These are phyloP conservation scores for Didymella lethalis DNA, from an alignment of 2,329 filamentous ascomycete species.

Conservation along the genomic window DNA sequence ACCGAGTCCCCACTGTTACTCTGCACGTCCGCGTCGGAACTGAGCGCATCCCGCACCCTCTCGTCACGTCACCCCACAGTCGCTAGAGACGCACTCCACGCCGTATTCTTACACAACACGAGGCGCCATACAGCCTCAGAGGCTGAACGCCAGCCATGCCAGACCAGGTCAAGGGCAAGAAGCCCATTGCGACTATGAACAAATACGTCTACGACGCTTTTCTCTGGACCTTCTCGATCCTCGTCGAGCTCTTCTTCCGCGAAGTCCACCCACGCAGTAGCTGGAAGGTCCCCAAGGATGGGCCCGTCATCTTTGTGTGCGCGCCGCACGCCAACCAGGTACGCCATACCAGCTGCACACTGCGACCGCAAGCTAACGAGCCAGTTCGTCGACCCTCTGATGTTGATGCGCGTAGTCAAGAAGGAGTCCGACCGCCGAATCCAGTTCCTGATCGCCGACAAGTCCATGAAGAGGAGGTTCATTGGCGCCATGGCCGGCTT, in stretches of 20 bases:
- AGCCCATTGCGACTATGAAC: slow-evolving; percentile 64
- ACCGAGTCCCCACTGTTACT: slow-evolving; percentile 23
- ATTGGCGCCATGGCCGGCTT: slow-evolving; percentile 86
- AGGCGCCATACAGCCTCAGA: slow-evolving; percentile 4
- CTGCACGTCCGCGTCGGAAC: slow-evolving; percentile 24
- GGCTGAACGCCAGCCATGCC: slow-evolving; percentile 26
- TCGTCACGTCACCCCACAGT: slow-evolving; percentile 25
- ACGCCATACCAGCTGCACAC: slow-evolving; percentile 2
- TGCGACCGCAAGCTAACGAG: slow-evolving; percentile 18
- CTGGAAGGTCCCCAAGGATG: slow-evolving; percentile 90
- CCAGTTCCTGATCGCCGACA: slow-evolving; percentile 91
- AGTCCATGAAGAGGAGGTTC: slow-evolving; percentile 88
- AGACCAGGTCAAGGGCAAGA: slow-evolving; percentile 39
- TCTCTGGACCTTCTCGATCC: slow-evolving; percentile 78
- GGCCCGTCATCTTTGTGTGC: slow-evolving; percentile 92
- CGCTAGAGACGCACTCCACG: slow-evolving; percentile 17
- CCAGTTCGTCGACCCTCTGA: slow-evolving; percentile 93
- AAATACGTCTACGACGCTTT: slow-evolving; percentile 80
- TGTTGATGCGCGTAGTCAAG: slow-evolving; percentile 89
- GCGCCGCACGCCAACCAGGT: slow-evolving; percentile 87
- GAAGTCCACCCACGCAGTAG: slow-evolving; percentile 94
- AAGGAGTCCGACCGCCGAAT: slow-evolving; percentile 88
- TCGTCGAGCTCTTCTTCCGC: slow-evolving; percentile 96
- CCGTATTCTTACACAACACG: slow-evolving; percentile 22
- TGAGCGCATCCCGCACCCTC: slow-evolving; percentile 18